phyloP scores from a whole-genome alignment of 2,329 filamentous ascomycete species.

The Juglanconis oblonga region DNA sequence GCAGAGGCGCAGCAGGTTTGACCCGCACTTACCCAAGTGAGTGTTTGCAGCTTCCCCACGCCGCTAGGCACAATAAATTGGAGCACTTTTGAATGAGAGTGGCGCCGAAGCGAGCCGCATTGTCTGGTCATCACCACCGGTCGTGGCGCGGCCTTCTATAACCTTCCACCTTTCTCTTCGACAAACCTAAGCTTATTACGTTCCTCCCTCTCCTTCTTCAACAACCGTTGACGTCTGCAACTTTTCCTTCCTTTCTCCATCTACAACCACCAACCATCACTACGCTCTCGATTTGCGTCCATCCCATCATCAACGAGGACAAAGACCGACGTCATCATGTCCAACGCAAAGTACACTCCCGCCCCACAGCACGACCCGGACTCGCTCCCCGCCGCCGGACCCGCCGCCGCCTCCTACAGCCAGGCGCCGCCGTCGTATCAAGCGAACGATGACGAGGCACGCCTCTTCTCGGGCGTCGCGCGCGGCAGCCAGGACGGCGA shows the following conservation, averaged over 20 bases:
- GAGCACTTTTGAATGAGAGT: neutral
- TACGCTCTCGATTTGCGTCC: neutral
- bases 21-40: neutral
- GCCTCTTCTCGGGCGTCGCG: conserved; percentile 49
- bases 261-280: neutral
- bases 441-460: conserved; percentile 49
- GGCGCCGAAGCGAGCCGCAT: conserved; percentile 11
- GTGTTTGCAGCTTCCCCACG: conserved; percentile 3
- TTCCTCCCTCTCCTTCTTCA: neutral
- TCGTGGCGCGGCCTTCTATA: conserved; percentile 1
- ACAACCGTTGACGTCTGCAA: neutral
- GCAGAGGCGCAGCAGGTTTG: neutral
- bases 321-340: conserved; percentile 22
- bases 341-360: conserved; percentile 76
- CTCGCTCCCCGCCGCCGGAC: conserved; percentile 62
- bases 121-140: conserved; percentile 12
- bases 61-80: neutral
- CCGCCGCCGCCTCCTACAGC: conserved; percentile 79
- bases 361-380: conserved; percentile 86
- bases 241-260: neutral
- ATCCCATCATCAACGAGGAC: neutral
- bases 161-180: conserved; percentile 15
- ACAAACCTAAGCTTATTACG: neutral
- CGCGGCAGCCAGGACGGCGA: conserved; percentile 68
- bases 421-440: conserved; percentile 35